A percentile compares a stretch with the other conserved stretches of the same genome.
These are phyloP conservation scores for Chlorella sp. DNA, from an alignment of 139 green algal genomes.

Conservation along the genomic window DNA sequence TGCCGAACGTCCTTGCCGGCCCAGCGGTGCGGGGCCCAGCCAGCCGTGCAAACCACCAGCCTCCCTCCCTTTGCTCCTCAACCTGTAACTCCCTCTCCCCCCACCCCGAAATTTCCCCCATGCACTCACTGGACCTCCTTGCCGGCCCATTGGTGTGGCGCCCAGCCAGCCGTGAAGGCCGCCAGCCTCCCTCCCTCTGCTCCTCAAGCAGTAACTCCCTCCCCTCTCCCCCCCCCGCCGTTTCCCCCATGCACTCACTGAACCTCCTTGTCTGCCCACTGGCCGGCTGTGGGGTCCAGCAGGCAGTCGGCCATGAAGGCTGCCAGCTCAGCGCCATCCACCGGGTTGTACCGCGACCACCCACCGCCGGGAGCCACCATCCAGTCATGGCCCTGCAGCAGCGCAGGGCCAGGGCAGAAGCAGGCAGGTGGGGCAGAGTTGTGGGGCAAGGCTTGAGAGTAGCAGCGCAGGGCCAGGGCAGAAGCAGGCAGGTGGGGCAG, in stretches of 20 bases:
- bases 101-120: neutral
- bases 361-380: neutral
- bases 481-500: neutral
- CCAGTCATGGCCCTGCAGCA: neutral
- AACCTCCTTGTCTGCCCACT: neutral
- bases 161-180: too few species aligned
- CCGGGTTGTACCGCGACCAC: neutral
- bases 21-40: too few species aligned
- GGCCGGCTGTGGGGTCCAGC: neutral
- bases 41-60: too few species aligned
- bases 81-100: too few species aligned
- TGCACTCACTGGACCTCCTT: too few species aligned
- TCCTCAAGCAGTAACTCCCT: too few species aligned
- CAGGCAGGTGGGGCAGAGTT: too few species aligned
- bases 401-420: neutral
- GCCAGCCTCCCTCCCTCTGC: too few species aligned
- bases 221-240: neutral
- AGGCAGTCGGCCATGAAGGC: neutral
- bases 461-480: neutral
- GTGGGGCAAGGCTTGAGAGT: too few species aligned
- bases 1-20: too few species aligned
- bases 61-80: too few species aligned
- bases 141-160: too few species aligned
- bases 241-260: neutral
- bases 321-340: slow-evolving; percentile 9